Conservation (phyloP, 108 stramenopile species). For the Cyclostephanos invisitatus region DNA sequence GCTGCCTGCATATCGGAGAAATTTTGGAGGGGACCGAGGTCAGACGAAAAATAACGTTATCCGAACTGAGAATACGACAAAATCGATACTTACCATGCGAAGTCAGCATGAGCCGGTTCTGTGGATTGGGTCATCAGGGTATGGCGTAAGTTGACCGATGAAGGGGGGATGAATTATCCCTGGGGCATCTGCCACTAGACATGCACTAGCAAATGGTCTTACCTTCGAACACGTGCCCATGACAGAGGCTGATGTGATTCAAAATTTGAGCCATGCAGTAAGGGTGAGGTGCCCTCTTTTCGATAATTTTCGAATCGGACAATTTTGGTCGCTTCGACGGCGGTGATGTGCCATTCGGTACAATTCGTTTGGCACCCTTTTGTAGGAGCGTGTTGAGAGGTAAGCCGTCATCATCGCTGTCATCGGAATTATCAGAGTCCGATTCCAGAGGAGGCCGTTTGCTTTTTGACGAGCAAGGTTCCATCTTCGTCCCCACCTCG, state of each 20-base stretch:
- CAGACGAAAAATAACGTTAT: not conserved
- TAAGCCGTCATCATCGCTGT: slow-evolving; percentile 57
- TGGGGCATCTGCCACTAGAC: not conserved
- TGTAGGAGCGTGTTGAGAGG: slow-evolving; percentile 42
- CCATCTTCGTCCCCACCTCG: not conserved
- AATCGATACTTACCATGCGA: slow-evolving; percentile 61
- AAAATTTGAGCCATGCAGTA: slow-evolving; percentile 61
- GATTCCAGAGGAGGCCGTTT: slow-evolving; percentile 1
- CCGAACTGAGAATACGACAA: not conserved
- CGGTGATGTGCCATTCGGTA: not conserved
- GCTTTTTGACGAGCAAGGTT: not conserved
- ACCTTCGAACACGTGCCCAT: slow-evolving; percentile 72
- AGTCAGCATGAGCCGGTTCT: slow-evolving; percentile 73
- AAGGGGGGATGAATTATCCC: not conserved
- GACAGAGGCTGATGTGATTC: slow-evolving; percentile 62
- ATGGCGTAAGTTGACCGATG: not conserved
- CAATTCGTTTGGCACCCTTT: slow-evolving; percentile 22
- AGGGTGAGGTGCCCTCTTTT: slow-evolving; percentile 39
- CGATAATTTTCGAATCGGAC: not conserved
- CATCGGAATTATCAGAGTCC: slow-evolving; percentile 23
- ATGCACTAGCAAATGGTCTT: not conserved
- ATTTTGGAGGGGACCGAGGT: not conserved
- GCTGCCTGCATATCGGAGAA: slow-evolving; percentile 46
- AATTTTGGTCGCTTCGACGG: slow-evolving; percentile 27
- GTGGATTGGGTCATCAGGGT: not conserved